Evolutionary conservation across 2,329 filamentous ascomycete species (phyloP).

Genomic region (Arthrobotrys entomopaga): DNA sequence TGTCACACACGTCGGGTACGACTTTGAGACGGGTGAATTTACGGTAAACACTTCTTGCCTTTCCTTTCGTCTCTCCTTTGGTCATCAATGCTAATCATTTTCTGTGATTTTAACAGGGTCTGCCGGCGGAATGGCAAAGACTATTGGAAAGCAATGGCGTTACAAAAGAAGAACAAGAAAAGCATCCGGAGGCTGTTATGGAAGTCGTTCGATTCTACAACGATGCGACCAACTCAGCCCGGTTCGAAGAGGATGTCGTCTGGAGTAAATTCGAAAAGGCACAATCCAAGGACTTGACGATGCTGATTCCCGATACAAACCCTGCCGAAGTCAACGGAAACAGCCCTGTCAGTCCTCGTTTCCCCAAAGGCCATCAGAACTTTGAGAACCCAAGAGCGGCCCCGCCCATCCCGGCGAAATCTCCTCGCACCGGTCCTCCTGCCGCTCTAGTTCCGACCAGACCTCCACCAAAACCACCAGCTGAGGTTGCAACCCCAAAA

Average conservation of each 20-base stretch:
- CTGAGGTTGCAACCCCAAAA: conserved; percentile 63
- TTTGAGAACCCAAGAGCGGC: conserved; percentile 97
- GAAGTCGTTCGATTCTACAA: conserved; percentile 98
- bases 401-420: conserved; percentile 78
- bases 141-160: conserved; percentile 96
- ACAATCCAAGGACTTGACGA: conserved; percentile 65
- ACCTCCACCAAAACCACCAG: conserved; percentile 87
- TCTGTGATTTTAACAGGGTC: conserved; percentile 65
- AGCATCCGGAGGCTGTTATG: conserved; percentile 94
- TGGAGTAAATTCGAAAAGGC: conserved; percentile 97
- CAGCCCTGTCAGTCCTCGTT: conserved; percentile 49
- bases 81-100: conserved; percentile 25
- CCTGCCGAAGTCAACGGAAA: conserved; percentile 56
- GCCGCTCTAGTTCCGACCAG: conserved; percentile 76
- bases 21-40: conserved; percentile 94
- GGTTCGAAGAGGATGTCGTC: conserved; percentile 78
- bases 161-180: conserved; percentile 91
- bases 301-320: conserved; percentile 63
- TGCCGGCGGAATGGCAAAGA: conserved; percentile 97
- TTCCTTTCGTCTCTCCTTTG: conserved; percentile 2
- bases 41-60: conserved; percentile 72
- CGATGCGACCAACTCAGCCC: conserved; percentile 81
- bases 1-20: conserved; percentile 96
- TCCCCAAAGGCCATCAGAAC: conserved; percentile 65
- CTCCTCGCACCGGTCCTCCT: conserved; percentile 63